Evolutionary conservation across 2,329 filamentous ascomycete genomes (phyloP), one percentile per base, ranked within the genome.

Genomic region (Cladobotryum protrusum): DNA sequence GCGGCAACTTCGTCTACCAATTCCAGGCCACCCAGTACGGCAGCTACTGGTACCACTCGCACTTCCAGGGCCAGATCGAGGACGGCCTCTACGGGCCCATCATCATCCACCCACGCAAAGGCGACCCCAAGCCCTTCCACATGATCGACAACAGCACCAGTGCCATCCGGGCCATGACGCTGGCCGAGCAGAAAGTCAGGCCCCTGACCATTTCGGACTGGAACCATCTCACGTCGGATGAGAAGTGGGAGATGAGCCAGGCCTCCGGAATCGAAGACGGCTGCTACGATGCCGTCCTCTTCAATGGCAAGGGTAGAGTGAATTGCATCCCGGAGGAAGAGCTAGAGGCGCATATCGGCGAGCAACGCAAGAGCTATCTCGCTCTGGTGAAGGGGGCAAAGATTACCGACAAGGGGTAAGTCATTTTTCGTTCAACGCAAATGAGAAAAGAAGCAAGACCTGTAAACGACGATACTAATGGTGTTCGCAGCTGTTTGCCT

Each of bases 11-110:
- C 56, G 66, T 69, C 0, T 80, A 84, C 58, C 67, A 66, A 32
- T 85, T 77, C 68, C 72, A 66, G n/a, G 79, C 80, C 0, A 70
- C 68, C 0, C 73, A 80, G 48, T 75, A 78, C 56, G 82, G 82
- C 3, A 75, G 73, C 39, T 81, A 79, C 63, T 83, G 77, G 70
- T 85, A 84, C 55, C 81, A 84, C 63, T 73, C 78, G 0, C 81
- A 85, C 57, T 69, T 71, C 19, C 65, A 68, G 1, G 72, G 72
- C 2, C 79, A 82, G 53, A 69, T 84, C 13, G 75, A 81, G 50
- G 81, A 85, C 56, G 82, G 82, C 0, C 64, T 82, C 11, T 79
- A 75, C 45, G 82, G 81, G 0, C 64, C 79, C 3, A 75, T 85
- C 1, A 59, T 76, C 9, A 77, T 84, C 15, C 68, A 69, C 37